Evolutionary conservation across 805 yeast genomes (phyloP).

Genomic region (Hanseniaspora vineae): DNA sequence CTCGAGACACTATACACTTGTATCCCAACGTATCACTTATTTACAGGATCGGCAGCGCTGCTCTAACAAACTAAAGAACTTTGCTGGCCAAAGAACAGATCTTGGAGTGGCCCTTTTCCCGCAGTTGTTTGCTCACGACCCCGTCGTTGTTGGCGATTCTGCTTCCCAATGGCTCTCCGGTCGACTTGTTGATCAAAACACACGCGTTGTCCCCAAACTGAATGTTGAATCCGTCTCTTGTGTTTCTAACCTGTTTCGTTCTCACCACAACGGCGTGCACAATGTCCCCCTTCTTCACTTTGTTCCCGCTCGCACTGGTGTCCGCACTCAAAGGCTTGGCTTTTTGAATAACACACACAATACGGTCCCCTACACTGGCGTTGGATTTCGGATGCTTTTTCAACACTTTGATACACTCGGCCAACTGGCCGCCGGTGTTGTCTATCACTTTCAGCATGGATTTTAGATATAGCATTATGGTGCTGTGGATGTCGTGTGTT

Average conservation of each 20-base stretch:
- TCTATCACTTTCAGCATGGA: constrained; percentile 82
- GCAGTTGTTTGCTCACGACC: constrained; percentile 83
- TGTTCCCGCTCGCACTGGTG: constrained; percentile 60
- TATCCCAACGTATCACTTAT: too few species aligned
- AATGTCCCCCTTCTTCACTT: constrained; percentile 91
- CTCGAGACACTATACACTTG: too few species aligned
- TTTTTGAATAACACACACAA: constrained; percentile 87
- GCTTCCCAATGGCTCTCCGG: constrained; percentile 86
- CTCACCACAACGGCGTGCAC: constrained; percentile 93
- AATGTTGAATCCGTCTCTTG: constrained; percentile 79
- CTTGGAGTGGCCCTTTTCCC: constrained; percentile 71
- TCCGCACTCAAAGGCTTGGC: constrained; percentile 67
- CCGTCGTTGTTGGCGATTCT: constrained; percentile 44
- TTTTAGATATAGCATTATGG: constrained; percentile 73
- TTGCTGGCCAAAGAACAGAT: constrained; percentile 87
- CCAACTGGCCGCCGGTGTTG: constrained; percentile 89
- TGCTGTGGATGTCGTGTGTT: not conserved
- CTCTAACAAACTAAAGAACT: constrained; percentile 31
- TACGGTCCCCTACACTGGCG: constrained; percentile 81
- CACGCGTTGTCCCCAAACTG: constrained; percentile 95
- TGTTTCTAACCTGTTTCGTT: constrained; percentile 60
- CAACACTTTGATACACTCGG: constrained; percentile 90
- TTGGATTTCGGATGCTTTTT: constrained; percentile 76
- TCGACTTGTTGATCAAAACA: constrained; percentile 79
- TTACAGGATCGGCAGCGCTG: too few species aligned